phyloP scores from a whole-genome alignment of 2,329 filamentous ascomycete species.

The Cladosporium sp. region DNA sequence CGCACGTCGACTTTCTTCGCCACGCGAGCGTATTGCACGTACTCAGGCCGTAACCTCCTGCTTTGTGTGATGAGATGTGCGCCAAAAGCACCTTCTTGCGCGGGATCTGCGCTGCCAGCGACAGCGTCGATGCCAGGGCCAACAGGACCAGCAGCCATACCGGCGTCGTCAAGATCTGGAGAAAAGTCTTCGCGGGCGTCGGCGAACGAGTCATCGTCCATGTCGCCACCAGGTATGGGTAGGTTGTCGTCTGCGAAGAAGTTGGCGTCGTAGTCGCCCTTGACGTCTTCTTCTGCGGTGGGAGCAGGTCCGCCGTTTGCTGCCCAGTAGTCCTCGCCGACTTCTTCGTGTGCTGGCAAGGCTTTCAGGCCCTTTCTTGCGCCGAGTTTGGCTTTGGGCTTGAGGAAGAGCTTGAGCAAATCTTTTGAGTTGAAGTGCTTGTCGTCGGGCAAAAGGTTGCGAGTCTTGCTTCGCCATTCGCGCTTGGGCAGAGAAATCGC shows the following conservation, averaged over 20 bases:
- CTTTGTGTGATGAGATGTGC: slow-evolving; percentile 64
- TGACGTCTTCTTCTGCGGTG: slow-evolving; percentile 40
- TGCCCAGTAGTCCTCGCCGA: slow-evolving; percentile 97
- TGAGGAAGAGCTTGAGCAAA: slow-evolving; percentile 85
- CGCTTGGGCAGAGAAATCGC: slow-evolving; percentile 86
- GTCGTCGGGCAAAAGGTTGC: slow-evolving; percentile 92
- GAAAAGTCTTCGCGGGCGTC: slow-evolving; percentile 80
- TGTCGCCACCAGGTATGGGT: slow-evolving; percentile 66
- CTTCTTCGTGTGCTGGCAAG: slow-evolving; percentile 66
- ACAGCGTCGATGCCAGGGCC: slow-evolving; percentile 35
- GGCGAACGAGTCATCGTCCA: slow-evolving; percentile 73
- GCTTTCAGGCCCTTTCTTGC: slow-evolving; percentile 53
- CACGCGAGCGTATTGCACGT: slow-evolving; percentile 64
- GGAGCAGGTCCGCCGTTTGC: slow-evolving; percentile 56
- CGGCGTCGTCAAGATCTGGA: slow-evolving; percentile 56
- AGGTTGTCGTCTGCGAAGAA: slow-evolving; percentile 92
- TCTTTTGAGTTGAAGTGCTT: slow-evolving; percentile 97
- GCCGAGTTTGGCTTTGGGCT: slow-evolving; percentile 84
- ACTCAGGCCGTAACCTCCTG: slow-evolving; percentile 61
- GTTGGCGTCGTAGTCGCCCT: slow-evolving; percentile 90
- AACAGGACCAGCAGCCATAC: slow-evolving; percentile 38
- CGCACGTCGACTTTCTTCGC: slow-evolving; percentile 69
- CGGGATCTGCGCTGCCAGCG: slow-evolving; percentile 37
- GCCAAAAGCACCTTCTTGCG: slow-evolving; percentile 58
- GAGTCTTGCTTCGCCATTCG: slow-evolving; percentile 91